Conservation (phyloP, 208 protist species). For the Naegleria gruberi region DNA sequence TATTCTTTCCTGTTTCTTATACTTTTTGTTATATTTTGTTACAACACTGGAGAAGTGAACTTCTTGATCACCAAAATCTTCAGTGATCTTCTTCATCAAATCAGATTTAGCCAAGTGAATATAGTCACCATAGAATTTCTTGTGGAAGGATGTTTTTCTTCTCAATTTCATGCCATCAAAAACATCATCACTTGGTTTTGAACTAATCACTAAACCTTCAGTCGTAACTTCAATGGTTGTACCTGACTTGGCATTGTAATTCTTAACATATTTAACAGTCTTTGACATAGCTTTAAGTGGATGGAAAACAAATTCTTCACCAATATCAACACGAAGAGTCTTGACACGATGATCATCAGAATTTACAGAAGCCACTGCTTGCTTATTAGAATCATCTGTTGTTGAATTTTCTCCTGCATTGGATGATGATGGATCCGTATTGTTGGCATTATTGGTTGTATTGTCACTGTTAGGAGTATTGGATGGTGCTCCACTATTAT, state of each 20-base stretch:
- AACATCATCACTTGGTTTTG: slow-evolving; percentile 5
- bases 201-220: background rate
- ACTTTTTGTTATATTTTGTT: slow-evolving; percentile 10
- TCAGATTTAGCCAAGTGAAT: slow-evolving; percentile 11
- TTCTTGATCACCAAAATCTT: slow-evolving; percentile 10
- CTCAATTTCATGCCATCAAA: slow-evolving; percentile 11
- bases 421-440: background rate
- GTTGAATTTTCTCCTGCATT: too few relatives aligned
- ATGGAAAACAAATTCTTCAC: background rate
- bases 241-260: background rate
- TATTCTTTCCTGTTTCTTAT: slow-evolving; percentile 8
- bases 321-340: background rate
- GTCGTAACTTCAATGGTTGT: background rate
- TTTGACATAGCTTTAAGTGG: background rate
- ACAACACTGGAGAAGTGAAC: background rate
- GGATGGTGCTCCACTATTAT: background rate
- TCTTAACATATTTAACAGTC: background rate
- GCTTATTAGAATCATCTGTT: background rate
- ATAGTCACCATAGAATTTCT: slow-evolving; percentile 20
- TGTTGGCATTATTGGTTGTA: background rate
- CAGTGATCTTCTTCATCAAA: background rate
- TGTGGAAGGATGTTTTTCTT: slow-evolving; percentile 10
- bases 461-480: background rate
- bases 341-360: background rate
- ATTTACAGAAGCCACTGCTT: background rate